phyloP scores from a whole-genome alignment of 768 basidiomycete species.

The Kwoniella bestiolae region DNA sequence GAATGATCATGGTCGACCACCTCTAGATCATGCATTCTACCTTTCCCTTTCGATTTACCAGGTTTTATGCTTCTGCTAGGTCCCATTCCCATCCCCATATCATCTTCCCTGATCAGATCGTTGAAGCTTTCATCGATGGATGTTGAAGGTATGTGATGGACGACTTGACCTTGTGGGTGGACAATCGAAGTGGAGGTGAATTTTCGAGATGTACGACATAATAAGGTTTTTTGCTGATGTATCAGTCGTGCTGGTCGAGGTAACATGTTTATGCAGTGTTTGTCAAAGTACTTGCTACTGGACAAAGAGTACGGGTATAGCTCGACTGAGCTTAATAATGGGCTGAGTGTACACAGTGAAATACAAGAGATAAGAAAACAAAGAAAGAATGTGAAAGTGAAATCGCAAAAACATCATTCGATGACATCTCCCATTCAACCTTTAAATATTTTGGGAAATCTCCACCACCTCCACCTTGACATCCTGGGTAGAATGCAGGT shows the following conservation, averaged over 20 bases:
- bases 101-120: conserved; percentile 17
- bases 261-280: conserved; percentile 26
- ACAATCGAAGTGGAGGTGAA: conserved; percentile 15
- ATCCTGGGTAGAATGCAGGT: neutral
- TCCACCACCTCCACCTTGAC: conserved; percentile 4
- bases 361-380: conserved; percentile 2
- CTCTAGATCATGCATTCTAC: conserved; percentile 18
- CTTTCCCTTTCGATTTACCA: conserved; percentile 8
- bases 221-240: conserved; percentile 14
- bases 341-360: neutral
- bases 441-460: neutral
- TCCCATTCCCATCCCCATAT: conserved; percentile 26
- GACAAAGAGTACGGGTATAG: neutral
- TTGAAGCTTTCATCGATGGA: conserved; percentile 23
- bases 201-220: neutral
- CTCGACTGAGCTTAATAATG: neutral
- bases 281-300: neutral
- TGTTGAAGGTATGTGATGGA: neutral
- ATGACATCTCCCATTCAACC: conserved; percentile 5
- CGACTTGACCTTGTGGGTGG: conserved; percentile 16
- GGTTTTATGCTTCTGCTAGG: neutral
- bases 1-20: neutral
- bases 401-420: conserved; percentile 8
- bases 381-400: neutral
- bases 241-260: conserved; percentile 33